phyloP scores from a whole-genome alignment of 176 grass and related monocot species.

The Oryza australiensis region DNA sequence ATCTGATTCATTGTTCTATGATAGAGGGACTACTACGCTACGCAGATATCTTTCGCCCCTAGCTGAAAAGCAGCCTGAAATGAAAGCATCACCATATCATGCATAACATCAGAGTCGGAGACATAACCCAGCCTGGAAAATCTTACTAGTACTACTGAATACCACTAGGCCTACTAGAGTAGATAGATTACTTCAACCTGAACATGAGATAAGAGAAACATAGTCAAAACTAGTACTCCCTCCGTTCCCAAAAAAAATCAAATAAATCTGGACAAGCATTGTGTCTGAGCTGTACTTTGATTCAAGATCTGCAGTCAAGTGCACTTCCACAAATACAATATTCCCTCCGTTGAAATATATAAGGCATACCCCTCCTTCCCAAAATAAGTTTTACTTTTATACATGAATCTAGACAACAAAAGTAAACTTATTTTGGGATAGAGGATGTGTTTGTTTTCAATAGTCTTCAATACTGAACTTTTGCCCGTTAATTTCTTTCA shows the following conservation, averaged over 20 bases:
- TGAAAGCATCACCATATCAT: background rate
- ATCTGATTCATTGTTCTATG: no score
- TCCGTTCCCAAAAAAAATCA: no score
- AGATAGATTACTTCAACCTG: background rate
- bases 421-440: no score
- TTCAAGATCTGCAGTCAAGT: background rate
- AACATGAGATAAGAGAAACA: background rate
- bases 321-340: background rate
- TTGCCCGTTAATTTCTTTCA: no score
- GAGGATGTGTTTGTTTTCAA: no score
- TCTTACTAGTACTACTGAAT: background rate
- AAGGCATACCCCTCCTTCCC: no score
- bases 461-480: no score
- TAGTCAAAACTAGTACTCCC: background rate
- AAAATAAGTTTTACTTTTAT: no score
- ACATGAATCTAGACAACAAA: no score
- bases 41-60: no score
- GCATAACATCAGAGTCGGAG: background rate
- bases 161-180: background rate
- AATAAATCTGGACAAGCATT: no score
- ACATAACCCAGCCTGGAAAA: background rate
- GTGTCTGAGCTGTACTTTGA: background rate
- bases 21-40: no score
- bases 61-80: background rate
- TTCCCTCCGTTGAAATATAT: background rate